Evolutionary conservation across 2,329 filamentous ascomycete species (phyloP).

Genomic region (Botrytis deweyae): DNA sequence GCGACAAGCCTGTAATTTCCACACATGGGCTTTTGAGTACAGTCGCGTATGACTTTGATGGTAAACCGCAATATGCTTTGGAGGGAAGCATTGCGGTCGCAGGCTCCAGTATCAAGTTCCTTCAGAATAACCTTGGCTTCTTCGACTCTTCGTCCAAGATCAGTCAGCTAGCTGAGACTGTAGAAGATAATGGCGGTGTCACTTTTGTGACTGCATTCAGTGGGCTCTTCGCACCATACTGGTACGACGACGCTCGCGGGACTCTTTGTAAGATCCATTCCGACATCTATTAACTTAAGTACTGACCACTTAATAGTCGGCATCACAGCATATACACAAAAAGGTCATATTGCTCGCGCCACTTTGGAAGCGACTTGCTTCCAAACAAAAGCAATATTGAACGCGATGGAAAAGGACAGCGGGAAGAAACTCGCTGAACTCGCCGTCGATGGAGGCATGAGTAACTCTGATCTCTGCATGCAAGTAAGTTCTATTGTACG

Average conservation of each 20-base stretch:
- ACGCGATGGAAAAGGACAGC: conserved; percentile 71
- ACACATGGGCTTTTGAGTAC: conserved; percentile 74
- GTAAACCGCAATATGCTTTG: conserved; percentile 69
- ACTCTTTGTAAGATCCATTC: conserved; percentile 56
- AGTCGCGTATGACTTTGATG: conserved; percentile 73
- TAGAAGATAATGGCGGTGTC: conserved; percentile 66
- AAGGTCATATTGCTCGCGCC: conserved; percentile 68
- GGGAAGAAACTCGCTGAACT: conserved; percentile 62
- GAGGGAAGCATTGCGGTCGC: conserved; percentile 77
- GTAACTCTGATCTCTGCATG: conserved; percentile 70
- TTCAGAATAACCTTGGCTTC: conserved; percentile 65
- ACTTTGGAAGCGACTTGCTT: conserved; percentile 72
- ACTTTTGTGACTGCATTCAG: conserved; percentile 72
- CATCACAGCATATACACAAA: conserved; percentile 67
- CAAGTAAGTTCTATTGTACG: conserved; percentile 47
- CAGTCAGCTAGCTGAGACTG: conserved; percentile 61
- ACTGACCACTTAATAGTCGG: conserved; percentile 47
- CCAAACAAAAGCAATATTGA: conserved; percentile 71
- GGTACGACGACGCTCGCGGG: conserved; percentile 73
- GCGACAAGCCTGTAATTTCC: conserved; percentile 75
- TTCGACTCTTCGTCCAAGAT: conserved; percentile 62
- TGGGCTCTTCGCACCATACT: conserved; percentile 72
- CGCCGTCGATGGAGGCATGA: conserved; percentile 72
- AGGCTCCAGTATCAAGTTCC: conserved; percentile 72
- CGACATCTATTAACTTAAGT: neutral